phyloP scores from a whole-genome alignment of 1,139 yeast species.

The Candida dubliniensis region DNA sequence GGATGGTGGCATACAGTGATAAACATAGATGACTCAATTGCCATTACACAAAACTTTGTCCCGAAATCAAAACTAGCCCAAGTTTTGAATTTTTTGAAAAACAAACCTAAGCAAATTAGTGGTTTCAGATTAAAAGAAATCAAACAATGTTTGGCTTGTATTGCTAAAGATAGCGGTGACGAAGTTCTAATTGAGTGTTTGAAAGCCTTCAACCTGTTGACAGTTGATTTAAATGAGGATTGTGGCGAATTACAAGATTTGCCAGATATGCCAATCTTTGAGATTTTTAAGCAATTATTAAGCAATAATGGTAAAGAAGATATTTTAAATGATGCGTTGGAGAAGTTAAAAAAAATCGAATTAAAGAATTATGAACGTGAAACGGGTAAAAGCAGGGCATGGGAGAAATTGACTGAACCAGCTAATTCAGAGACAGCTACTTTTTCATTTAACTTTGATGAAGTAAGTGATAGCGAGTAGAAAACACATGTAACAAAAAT shows the following conservation, averaged over 20 bases:
- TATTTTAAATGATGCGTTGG: constrained; percentile 34
- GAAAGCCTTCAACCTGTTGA: constrained; percentile 20
- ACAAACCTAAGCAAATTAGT: constrained; percentile 68
- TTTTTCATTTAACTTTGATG: constrained; percentile 31
- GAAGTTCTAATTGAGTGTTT: constrained; percentile 20
- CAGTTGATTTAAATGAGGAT: constrained; percentile 36
- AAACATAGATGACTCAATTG: constrained; percentile 74
- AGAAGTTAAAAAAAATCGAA: constrained; percentile 24
- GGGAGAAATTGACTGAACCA: constrained; percentile 24
- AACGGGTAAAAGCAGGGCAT: constrained; percentile 24
- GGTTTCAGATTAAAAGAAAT: constrained; percentile 70
- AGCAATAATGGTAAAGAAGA: constrained; percentile 30
- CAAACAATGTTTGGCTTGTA: constrained; percentile 31
- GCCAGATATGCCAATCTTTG: constrained; percentile 57
- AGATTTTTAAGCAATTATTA: constrained; percentile 52
- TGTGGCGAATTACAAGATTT: constrained; percentile 40
- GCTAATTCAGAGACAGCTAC: constrained; percentile 2
- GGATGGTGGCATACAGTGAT: constrained; percentile 98
- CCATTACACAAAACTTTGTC: constrained; percentile 85
- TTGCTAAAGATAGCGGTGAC: constrained; percentile 9
- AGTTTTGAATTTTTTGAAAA: constrained; percentile 66
- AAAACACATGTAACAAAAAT: neutral
- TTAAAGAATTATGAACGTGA: constrained; percentile 14
- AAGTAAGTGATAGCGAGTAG: constrained; percentile 24
- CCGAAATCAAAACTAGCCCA: constrained; percentile 59